Conservation (phyloP, 768 basidiomycete species). For the Guyanaporus albipodus region DNA sequence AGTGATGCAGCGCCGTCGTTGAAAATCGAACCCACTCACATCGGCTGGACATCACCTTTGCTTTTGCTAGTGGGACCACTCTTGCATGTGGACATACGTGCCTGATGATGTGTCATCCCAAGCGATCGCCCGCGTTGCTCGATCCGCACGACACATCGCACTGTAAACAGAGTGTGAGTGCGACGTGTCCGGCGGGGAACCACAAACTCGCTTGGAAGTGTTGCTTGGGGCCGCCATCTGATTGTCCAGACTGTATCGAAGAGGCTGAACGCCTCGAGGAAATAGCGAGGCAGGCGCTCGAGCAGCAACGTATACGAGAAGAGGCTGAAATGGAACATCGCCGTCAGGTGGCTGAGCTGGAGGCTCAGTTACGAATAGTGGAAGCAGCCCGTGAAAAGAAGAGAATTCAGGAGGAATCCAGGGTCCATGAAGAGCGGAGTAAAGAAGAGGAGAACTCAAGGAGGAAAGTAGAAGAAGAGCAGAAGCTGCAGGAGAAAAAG, state of each 20-base stretch:
- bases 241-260: constrained; percentile 44
- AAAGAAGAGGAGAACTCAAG: too few relatives aligned
- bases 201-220: constrained; percentile 47
- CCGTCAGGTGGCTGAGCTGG: constrained; percentile 36
- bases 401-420: neutral
- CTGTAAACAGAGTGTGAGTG: constrained; percentile 37
- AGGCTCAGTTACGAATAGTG: too few relatives aligned
- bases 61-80: constrained; percentile 10
- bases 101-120: constrained; percentile 56
- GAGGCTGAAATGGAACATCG: constrained; percentile 40
- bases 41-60: too few relatives aligned
- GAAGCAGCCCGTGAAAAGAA: too few relatives aligned
- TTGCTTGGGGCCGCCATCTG: constrained; percentile 28
- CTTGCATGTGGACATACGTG: constrained; percentile 42
- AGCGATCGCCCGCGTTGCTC: constrained; percentile 36
- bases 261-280: constrained; percentile 36
- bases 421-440: constrained; percentile 11
- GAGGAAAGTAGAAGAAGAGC: too few relatives aligned
- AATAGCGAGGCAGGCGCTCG: constrained; percentile 35
- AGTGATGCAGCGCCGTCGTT: constrained; percentile 15
- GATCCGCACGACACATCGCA: constrained; percentile 28
- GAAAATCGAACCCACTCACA: too few relatives aligned
- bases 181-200: constrained; percentile 38
- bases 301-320: constrained; percentile 40
- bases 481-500: too few relatives aligned